Evolutionary conservation across 1,284 basidiomycete genomes (phyloP).

Genomic region (Waitea zeae): DNA sequence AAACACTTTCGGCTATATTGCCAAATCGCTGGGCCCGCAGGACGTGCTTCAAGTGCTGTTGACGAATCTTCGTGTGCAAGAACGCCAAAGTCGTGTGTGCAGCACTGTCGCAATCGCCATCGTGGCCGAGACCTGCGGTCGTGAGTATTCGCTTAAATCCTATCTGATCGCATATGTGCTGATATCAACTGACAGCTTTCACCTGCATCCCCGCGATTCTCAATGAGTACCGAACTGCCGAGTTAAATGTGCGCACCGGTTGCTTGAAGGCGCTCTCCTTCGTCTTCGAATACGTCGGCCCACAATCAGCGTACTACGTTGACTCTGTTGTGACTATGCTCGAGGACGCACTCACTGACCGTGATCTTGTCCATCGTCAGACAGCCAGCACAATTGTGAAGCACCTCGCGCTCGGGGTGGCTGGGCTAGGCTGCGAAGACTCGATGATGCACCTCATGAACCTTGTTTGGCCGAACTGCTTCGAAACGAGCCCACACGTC

Average conservation of each 20-base stretch:
- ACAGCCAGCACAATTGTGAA: conserved; percentile 99
- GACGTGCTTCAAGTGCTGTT: conserved; percentile 93
- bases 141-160: conserved; percentile 26
- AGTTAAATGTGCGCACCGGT: conserved; percentile 97
- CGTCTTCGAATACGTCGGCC: conserved; percentile 99
- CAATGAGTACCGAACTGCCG: conserved; percentile 96
- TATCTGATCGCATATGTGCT: conserved; percentile 9
- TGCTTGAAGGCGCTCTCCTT: conserved; percentile 97
- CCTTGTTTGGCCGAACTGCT: conserved; percentile 97
- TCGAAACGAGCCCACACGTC: conserved; percentile 96
- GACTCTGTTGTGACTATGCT: conserved; percentile 96
- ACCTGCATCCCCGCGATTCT: conserved; percentile 98
- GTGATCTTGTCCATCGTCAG: conserved; percentile 95
- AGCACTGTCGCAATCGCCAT: conserved; percentile 98
- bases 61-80: conserved; percentile 95
- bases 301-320: conserved; percentile 96
- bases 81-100: conserved; percentile 97
- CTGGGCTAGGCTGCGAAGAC: conserved; percentile 94
- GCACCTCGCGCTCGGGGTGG: conserved; percentile 92
- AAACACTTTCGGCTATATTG: conserved; percentile 99
- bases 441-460: conserved; percentile 97
- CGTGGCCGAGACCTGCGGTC: conserved; percentile 94
- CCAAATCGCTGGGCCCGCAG: conserved; percentile 97
- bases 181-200: conserved; percentile 43
- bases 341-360: conserved; percentile 94